Evolutionary conservation across 768 basidiomycete species (phyloP).

Genomic region (Panaeolus cyanescens): DNA sequence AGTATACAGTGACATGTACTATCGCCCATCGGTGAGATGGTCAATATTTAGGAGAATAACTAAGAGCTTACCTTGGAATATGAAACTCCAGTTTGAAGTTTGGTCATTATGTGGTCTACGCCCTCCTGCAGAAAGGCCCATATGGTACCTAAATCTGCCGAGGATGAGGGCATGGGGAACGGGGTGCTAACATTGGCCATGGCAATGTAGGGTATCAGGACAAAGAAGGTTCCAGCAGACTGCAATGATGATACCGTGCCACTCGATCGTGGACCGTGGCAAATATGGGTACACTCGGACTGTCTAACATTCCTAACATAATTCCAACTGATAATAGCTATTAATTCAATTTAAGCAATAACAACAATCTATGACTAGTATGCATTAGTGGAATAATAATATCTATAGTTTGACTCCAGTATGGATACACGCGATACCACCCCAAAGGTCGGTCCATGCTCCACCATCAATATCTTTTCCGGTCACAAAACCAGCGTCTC

Average conservation of each 20-base stretch:
- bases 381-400: background rate
- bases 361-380: background rate
- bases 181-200: constrained; percentile 12
- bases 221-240: background rate
- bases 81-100: constrained; percentile 84
- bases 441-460: constrained; percentile 87
- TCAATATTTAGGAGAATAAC: background rate
- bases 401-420: constrained; percentile 76
- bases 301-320: background rate
- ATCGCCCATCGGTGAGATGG: constrained; percentile 13
- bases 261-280: constrained; percentile 1
- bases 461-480: constrained; percentile 75
- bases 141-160: constrained; percentile 78
- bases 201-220: background rate
- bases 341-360: background rate
- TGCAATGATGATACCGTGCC: background rate
- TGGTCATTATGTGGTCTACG: constrained; percentile 92
- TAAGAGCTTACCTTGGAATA: constrained; percentile 58
- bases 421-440: constrained; percentile 86
- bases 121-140: constrained; percentile 88
- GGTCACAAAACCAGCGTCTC: constrained; percentile 79
- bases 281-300: constrained; percentile 1
- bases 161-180: constrained; percentile 63
- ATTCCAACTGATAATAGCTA: background rate
- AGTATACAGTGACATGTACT: constrained; percentile 90